A percentile compares a stretch with the other conserved stretches of the same genome.
phyloP scores from a whole-genome alignment of 1,284 basidiomycete species.

The Cutaneotrichosporon cyanovorans region DNA sequence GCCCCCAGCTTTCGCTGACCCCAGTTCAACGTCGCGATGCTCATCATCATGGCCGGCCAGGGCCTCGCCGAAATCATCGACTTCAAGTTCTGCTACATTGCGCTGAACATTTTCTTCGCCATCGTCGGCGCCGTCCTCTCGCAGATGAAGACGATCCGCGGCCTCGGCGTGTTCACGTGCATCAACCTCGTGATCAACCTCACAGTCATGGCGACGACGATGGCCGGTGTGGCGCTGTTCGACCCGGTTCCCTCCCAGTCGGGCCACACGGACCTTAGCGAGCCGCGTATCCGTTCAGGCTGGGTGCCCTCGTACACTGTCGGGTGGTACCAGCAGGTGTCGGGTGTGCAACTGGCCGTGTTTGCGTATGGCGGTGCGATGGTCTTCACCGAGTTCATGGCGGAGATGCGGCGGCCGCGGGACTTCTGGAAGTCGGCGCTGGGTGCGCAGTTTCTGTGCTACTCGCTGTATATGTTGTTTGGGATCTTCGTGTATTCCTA shows the following conservation, averaged over 20 bases:
- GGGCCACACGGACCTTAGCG: slow-evolving; percentile 28
- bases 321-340: slow-evolving; percentile 43
- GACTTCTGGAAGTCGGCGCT: slow-evolving; percentile 66
- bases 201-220: slow-evolving; percentile 6
- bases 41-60: slow-evolving; percentile 8
- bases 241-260: slow-evolving; percentile 49
- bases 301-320: slow-evolving; percentile 46
- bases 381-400: slow-evolving; percentile 56
- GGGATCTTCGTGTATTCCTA: slow-evolving; percentile 50
- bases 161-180: slow-evolving; percentile 8
- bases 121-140: slow-evolving; percentile 4
- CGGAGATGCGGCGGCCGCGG: slow-evolving; percentile 62
- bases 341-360: slow-evolving; percentile 56
- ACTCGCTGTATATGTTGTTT: slow-evolving; percentile 44
- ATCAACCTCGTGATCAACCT: slow-evolving; percentile 9
- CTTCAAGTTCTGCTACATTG: slow-evolving; percentile 14
- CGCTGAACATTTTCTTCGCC: slow-evolving; percentile 6
- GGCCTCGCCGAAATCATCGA: slow-evolving; percentile 7
- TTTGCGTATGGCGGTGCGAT: slow-evolving; percentile 52
- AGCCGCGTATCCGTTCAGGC: slow-evolving; percentile 49
- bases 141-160: slow-evolving; percentile 15
- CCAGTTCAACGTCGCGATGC: slow-evolving; percentile 12
- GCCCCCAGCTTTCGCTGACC: neutral
- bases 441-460: slow-evolving; percentile 54
- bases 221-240: slow-evolving; percentile 11